Evolutionary conservation across 305 asterid species (phyloP), one percentile per base, ranked within the genome.

Genomic region (Solanum hybrid): DNA sequence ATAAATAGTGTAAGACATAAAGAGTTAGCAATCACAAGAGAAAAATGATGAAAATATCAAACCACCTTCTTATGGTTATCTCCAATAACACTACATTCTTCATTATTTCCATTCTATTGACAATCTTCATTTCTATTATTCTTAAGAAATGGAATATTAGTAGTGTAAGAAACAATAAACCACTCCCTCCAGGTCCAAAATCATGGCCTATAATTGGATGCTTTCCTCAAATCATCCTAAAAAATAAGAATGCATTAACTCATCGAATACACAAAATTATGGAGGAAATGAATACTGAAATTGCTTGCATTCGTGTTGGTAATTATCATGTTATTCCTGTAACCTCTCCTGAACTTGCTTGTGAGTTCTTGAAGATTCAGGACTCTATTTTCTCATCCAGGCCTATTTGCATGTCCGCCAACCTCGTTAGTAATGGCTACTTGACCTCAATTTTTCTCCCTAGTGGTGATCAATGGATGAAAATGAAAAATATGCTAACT

Each of bases 201-300:
- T 46, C 60, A 46, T 46, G 60, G 60, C 20, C 60, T 46, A 13
- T 46, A 46, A 46, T 46, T 46, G 60, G 60, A 46, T 46, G 60
- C 0, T 13, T 46, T 13, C 60, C 60, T 46, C 60, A 46, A 46
- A 46, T 46, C 20, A 13, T 42, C 20, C 60, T 42, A 4, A 42
- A 42, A 42, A 13, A 46, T 46, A 46, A 46, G 60, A 0, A 5
- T 46, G 20, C 60, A 13, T 46, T 46, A 14, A 46, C 1, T 5
- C 10, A 12, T 35, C 79, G 80, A 80, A 88, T 79, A 34, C 79
- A 88, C 4, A 22, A 35, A 36, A 7, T 79, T 4, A 88, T 88
- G 87, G 40, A 79, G n/a, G 46, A 89, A 26, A 85, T 89, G 86
- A 9, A 89, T 7, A 86, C 87, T 11, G 73, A 29, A 46, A 89